phyloP scores from a whole-genome alignment of 371 early-diverging fungal species.

The Coemansia sp. region DNA sequence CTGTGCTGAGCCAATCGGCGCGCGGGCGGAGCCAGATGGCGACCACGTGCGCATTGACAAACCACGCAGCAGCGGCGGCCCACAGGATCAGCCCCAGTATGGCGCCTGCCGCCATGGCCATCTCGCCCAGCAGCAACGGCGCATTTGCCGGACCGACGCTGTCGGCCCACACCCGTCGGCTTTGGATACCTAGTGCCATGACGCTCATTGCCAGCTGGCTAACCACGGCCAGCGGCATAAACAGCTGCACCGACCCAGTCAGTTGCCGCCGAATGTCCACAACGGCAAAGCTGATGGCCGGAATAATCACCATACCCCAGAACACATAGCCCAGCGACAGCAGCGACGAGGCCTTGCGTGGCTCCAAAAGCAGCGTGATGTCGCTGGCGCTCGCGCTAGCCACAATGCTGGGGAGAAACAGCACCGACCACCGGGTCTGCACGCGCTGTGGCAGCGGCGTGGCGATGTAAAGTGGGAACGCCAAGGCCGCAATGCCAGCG shows the following conservation, averaged over 20 bases:
- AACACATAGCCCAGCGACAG: constrained; percentile 11
- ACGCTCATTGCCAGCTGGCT: constrained; percentile 26
- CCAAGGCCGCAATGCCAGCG: background rate
- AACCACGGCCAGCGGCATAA: constrained; percentile 6
- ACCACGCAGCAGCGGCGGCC: constrained; percentile 33
- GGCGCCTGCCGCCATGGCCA: constrained; percentile 40
- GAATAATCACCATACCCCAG: constrained; percentile 26
- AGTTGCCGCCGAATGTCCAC: constrained; percentile 6
- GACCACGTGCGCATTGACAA: constrained; percentile 19
- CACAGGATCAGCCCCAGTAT: constrained; percentile 34
- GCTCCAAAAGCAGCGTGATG: constrained; percentile 11
- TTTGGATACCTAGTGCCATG: constrained; percentile 35
- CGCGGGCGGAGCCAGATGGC: background rate
- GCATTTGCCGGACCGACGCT: constrained; percentile 27
- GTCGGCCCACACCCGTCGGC: constrained; percentile 34
- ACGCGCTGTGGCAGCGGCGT: background rate
- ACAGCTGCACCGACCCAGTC: background rate
- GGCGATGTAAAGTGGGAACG: constrained; percentile 4
- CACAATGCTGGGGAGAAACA: constrained; percentile 18
- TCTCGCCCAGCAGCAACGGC: constrained; percentile 38
- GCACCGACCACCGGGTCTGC: background rate
- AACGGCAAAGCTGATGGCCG: constrained; percentile 12
- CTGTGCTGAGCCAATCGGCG: background rate
- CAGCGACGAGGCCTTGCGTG: constrained; percentile 11
- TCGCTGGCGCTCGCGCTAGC: constrained; percentile 22